Evolutionary conservation across 2,329 filamentous ascomycete genomes (phyloP), one percentile per base, ranked within the genome.

Genomic region (Leptographium wingfieldii): DNA sequence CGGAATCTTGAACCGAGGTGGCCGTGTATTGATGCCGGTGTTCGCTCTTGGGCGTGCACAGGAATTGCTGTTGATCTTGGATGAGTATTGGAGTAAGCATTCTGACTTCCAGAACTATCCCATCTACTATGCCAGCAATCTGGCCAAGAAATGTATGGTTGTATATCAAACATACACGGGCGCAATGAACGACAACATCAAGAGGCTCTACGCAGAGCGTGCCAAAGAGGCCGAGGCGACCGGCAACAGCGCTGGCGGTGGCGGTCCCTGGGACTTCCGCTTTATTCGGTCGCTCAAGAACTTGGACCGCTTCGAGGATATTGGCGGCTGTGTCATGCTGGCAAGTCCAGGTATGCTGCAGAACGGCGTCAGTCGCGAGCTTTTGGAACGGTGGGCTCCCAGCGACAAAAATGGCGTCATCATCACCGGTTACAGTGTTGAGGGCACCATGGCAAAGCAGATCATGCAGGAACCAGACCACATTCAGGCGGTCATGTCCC

Each of bases 161-260:
- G 91, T 97, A 3, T 99, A 99, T 70, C 94, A 97, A 71, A 99
- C 94, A 1, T 99, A 97, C 68, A 90, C 97, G 56, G 90, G 92
- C 56, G 91, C 92, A 59, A 99, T 99, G 94, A 99, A 99, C 71
- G 92, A 97, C 69, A 97, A 96, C 68, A 97, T 99, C 77, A 96
- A 96, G 72, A 84, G 90, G 12, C 81, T 96, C n/a, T 96, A 96
- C 73, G 82, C 88, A 58, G 91, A 95, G 72, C 85, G 90, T 55
- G 95, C 96, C 84, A 90, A 90, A 4, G 90, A 95, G 70, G 89
- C 90, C 11, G 90, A 95, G 70, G 86, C 87, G 0, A 85, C 84
- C 40, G 88, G 89, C 10, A 88, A 91, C 65, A 81, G 80, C 2
- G 81, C 81, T 7, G 84, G 83, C 9, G 92, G 88, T 68, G 92